These are phyloP conservation scores for Haematococcus lacustris DNA, from an alignment of 139 green algal genomes.

Conservation along the genomic window DNA sequence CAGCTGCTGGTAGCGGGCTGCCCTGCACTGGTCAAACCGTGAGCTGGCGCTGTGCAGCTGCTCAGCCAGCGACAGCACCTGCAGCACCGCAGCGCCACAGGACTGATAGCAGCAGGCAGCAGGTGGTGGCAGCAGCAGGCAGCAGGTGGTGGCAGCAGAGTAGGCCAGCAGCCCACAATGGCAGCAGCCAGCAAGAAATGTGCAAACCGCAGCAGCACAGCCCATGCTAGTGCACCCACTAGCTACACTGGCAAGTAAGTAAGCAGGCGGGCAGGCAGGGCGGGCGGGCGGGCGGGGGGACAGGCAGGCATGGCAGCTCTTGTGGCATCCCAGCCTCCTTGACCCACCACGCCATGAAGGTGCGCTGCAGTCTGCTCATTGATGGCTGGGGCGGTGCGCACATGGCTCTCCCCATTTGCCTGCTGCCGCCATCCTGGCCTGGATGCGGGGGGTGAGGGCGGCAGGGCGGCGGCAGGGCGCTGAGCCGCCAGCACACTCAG, in stretches of 20 bases:
- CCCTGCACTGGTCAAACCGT: slow-evolving; percentile 59
- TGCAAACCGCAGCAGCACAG: neutral
- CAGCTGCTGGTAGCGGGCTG: slow-evolving; percentile 50
- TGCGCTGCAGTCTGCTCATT: slow-evolving; percentile 1
- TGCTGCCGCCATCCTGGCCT: no score
- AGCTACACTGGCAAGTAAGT: neutral
- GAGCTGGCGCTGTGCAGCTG: slow-evolving; percentile 33
- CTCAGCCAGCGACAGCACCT: slow-evolving; percentile 74
- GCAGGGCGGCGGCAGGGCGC: no score
- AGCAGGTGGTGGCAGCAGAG: neutral
- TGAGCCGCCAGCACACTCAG: neutral
- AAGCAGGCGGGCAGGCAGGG: neutral
- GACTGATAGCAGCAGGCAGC: neutral
- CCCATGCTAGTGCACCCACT: neutral
- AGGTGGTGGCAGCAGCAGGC: neutral
- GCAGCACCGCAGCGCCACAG: neutral
- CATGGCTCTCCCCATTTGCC: no score
- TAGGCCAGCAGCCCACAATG: neutral
- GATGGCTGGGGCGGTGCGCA: no score
- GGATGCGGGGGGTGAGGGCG: no score
- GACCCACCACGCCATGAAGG: neutral
- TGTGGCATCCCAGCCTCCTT: neutral
- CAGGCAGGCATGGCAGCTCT: neutral
- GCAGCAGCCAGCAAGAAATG: neutral
- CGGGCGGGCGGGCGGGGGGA: no score